Conservation (phyloP, 129 eudicot species). For the Silybum marianum region DNA sequence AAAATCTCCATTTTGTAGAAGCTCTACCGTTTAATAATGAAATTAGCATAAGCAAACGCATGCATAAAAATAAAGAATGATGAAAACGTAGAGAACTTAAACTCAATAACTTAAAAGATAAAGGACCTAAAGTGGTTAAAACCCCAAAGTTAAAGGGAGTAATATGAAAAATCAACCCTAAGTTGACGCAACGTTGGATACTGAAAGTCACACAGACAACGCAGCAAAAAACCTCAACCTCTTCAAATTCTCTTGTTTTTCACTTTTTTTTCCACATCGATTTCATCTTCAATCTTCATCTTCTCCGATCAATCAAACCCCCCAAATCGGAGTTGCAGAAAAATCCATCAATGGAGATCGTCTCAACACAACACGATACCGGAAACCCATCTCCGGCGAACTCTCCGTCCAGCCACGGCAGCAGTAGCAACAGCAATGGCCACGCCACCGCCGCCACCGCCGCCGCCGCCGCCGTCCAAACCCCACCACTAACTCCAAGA, state of each 20-base stretch:
- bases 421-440: constrained; percentile 55
- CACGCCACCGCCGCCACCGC: constrained; percentile 18
- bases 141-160: background rate
- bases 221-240: constrained; percentile 30
- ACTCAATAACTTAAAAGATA: background rate
- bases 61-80: too few species aligned
- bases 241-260: constrained; percentile 44
- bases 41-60: background rate
- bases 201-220: constrained; percentile 28
- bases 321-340: background rate
- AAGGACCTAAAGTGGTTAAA: background rate
- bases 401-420: constrained; percentile 54
- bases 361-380: constrained; percentile 38
- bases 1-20: too few species aligned
- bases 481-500: constrained; percentile 69
- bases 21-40: too few species aligned
- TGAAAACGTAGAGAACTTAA: background rate
- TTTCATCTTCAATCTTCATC: constrained; percentile 8
- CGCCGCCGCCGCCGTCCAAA: constrained; percentile 27
- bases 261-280: constrained; percentile 20
- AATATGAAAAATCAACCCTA: constrained; percentile 24
- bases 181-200: constrained; percentile 41
- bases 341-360: constrained; percentile 51
- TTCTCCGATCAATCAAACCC: background rate
- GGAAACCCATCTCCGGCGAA: constrained; percentile 56